Percentiles rank a stretch among this genome's conserved stretches.
Conservation (phyloP, 2,329 filamentous ascomycete species). For the Torrubiella hemipterigena region DNA sequence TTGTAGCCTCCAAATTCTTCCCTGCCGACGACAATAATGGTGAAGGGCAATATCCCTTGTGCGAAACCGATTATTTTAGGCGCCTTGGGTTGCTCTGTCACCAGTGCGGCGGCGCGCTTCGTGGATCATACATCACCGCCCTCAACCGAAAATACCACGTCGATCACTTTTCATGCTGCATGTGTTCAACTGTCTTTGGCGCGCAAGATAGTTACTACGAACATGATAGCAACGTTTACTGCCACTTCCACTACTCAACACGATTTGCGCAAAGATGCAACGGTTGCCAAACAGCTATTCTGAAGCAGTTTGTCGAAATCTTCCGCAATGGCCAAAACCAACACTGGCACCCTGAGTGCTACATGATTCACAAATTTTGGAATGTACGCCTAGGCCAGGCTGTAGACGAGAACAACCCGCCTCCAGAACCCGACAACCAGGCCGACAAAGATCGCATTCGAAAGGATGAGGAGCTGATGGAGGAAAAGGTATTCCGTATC, state of each 20-base stretch:
- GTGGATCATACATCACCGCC: constrained; percentile 95
- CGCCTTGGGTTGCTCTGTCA: constrained; percentile 83
- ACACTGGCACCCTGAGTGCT: constrained; percentile 98
- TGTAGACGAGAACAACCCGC: constrained; percentile 33
- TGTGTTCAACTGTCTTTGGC: constrained; percentile 95
- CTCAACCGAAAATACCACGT: constrained; percentile 98
- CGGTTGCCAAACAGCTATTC: constrained; percentile 89
- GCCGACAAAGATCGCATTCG: constrained; percentile 66
- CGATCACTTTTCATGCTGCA: constrained; percentile 95
- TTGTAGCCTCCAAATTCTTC: constrained; percentile 98
- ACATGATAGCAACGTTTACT: constrained; percentile 91
- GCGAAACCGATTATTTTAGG: constrained; percentile 95
- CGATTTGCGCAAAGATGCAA: constrained; percentile 94
- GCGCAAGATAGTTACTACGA: constrained; percentile 99
- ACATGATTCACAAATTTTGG: constrained; percentile 99
- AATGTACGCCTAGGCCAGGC: constrained; percentile 74
- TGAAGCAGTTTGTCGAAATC: constrained; percentile 99
- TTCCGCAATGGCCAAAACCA: constrained; percentile 97
- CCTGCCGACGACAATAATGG: constrained; percentile 86
- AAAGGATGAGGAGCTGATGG: constrained; percentile 83
- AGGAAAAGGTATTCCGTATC: constrained; percentile 94
- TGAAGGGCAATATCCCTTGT: constrained; percentile 80
- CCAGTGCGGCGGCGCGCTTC: constrained; percentile 81
- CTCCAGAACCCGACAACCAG: constrained; percentile 31
- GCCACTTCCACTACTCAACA: constrained; percentile 97